These are phyloP conservation scores for Dentipellis sp. DNA, from an alignment of 768 basidiomycete genomes.

Conservation along the genomic window DNA sequence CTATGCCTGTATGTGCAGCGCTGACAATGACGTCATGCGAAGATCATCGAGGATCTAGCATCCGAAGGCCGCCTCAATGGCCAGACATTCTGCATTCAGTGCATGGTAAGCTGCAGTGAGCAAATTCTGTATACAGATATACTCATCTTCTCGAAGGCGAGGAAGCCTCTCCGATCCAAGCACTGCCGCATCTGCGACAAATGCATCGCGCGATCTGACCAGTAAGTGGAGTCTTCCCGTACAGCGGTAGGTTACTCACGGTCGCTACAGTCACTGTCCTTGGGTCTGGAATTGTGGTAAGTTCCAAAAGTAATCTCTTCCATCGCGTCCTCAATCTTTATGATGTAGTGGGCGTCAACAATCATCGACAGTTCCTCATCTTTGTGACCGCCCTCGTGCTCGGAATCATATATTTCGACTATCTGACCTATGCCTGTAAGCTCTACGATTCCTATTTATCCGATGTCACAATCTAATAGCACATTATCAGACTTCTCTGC, in stretches of 20 bases:
- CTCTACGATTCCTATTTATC: neutral
- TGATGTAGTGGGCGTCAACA: conserved; percentile 71
- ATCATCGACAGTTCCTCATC: conserved; percentile 93
- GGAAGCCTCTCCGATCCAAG: conserved; percentile 88
- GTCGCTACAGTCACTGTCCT: conserved; percentile 72
- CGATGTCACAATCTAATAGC: neutral
- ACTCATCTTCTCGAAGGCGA: conserved; percentile 37
- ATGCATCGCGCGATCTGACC: conserved; percentile 86
- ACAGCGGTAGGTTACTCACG: conserved; percentile 2
- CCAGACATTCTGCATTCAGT: conserved; percentile 92
- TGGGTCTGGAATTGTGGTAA: conserved; percentile 99
- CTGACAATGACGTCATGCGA: neutral
- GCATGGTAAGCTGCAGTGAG: conserved; percentile 54
- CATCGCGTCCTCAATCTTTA: neutral
- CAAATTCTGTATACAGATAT: neutral
- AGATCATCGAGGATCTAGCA: conserved; percentile 90
- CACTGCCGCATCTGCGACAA: conserved; percentile 90
- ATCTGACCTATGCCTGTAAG: conserved; percentile 77
- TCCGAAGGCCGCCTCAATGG: conserved; percentile 86
- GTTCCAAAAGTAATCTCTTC: conserved; percentile 17
- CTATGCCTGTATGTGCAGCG: neutral
- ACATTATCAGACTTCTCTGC: conserved; percentile 45
- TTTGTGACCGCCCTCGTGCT: conserved; percentile 82
- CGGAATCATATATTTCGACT: conserved; percentile 76
- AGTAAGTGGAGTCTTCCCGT: conserved; percentile 43